Percentiles rank a stretch among this genome's conserved stretches.
Evolutionary conservation across 306 rosid species (phyloP).

Genomic region (Rosa rugosa): DNA sequence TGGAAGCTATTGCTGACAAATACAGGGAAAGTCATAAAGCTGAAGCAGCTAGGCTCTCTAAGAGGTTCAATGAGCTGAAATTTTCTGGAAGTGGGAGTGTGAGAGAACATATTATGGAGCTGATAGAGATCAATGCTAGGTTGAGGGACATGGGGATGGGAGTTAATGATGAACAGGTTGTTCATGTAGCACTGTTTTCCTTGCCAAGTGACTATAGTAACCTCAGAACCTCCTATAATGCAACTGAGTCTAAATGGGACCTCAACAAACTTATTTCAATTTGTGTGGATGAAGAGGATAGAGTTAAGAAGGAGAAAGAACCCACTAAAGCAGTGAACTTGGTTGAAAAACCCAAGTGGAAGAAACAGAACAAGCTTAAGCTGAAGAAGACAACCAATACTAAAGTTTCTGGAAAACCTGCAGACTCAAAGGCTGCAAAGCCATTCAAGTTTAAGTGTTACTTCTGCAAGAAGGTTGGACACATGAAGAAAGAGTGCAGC

Average conservation of each 20-base stretch:
- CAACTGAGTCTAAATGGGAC: background rate
- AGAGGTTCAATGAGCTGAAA: too few relatives aligned
- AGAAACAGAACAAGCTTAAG: background rate
- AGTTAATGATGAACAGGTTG: too few relatives aligned
- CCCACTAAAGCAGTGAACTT: background rate
- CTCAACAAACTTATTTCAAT: background rate
- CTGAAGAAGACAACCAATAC: background rate
- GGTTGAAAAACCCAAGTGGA: background rate
- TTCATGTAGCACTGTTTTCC: too few relatives aligned
- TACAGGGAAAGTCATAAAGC: too few relatives aligned
- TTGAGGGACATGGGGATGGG: too few relatives aligned
- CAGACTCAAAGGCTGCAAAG: too few relatives aligned
- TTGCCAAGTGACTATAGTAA: too few relatives aligned
- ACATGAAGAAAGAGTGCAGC: background rate
- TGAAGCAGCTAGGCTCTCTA: too few relatives aligned
- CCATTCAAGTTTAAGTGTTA: background rate
- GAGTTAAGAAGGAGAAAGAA: background rate
- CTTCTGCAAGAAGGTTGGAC: background rate
- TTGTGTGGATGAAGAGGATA: background rate
- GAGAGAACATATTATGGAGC: too few relatives aligned
- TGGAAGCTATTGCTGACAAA: too few relatives aligned
- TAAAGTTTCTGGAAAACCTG: background rate
- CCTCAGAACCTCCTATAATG: too few relatives aligned
- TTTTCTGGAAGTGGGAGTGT: too few relatives aligned
- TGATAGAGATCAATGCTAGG: accelerated